A percentile compares a stretch with the other conserved stretches of the same genome.
phyloP scores from a whole-genome alignment of 1,139 yeast species.

The Suhomyces bokatorum region DNA sequence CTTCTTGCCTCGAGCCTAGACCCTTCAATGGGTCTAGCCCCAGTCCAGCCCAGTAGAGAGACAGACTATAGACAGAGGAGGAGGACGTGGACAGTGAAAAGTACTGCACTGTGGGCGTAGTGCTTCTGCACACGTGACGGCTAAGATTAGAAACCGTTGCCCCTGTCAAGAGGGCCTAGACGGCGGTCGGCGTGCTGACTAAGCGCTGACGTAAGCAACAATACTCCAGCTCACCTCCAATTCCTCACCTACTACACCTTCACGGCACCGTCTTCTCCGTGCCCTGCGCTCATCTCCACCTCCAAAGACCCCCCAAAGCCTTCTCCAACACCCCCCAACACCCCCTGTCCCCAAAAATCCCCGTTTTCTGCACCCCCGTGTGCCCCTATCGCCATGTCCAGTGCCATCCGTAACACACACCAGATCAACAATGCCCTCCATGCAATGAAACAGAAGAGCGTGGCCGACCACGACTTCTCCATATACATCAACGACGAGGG shows the following conservation, averaged over 20 bases:
- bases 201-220: background rate
- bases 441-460: conserved; percentile 60
- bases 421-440: conserved; percentile 76
- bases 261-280: background rate
- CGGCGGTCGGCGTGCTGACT: background rate
- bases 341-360: background rate
- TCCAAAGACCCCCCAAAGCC: background rate
- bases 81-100: too few species aligned
- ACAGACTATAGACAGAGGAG: too few species aligned
- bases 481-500: conserved; percentile 73
- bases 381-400: conserved; percentile 13
- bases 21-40: too few species aligned
- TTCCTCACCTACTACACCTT: background rate
- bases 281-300: background rate
- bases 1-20: too few species aligned
- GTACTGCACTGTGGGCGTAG: too few species aligned
- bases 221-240: background rate
- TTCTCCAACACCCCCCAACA: background rate
- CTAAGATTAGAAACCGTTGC: conserved; percentile 1
- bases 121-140: background rate
- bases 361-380: background rate
- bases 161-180: conserved; percentile 2
- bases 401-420: conserved; percentile 41
- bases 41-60: too few species aligned
- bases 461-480: conserved; percentile 45